Evolutionary conservation across 1,284 basidiomycete species (phyloP), one percentile per base, ranked within the genome.

Genomic region (Moniliophthora roreri): DNA sequence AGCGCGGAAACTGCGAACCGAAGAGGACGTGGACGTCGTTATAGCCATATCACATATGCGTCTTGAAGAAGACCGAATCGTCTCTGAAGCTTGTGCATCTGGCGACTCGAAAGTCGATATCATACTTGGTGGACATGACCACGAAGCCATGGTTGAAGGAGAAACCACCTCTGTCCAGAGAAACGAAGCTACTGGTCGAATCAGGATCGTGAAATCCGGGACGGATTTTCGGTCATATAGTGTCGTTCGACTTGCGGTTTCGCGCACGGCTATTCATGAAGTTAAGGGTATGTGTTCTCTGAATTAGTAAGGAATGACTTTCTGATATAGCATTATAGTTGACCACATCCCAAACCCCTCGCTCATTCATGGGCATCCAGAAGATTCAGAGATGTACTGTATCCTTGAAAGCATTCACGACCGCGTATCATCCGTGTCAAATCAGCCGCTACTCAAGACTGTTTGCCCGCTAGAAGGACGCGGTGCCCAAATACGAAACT

Each of bases 31-130:
- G 4, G 55, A 55, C 24, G 10, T 59, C 15, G 58, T 59, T 8
- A 40, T 57, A 10, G 55, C 50, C 13, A 24, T 59, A 11, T 57
- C 55, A 2, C 55, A 57, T 35, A 59, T 59, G 55, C 52, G 58
- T 8, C 40, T 54, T 11, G 55, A 54, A 32, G 55, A 57, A 40
- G 58, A 55, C 44, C 4, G 51, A 23, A 10, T 44, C 8, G 39
- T 51, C 4, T 49, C 51, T 9, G 35, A 50, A 18, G 32, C 23
- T 9, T 52, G 40, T 24, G 15, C 34, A 8, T 3, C 34, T 16
- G 44, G n/a, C 21, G 13, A 18, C 21, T 46, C 44, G 13, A 46
- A 28, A 18, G 38, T 52, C 5, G 45, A 55, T 35, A 16, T 55
- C 8, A 51, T 52, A 28, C 50, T 52, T 16, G 54, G 54, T 21